A percentile compares a stretch with the other conserved stretches of the same genome.
These are phyloP conservation scores for Epichloe bromicola DNA, from an alignment of 2,329 filamentous ascomycete species.

Conservation along the genomic window DNA sequence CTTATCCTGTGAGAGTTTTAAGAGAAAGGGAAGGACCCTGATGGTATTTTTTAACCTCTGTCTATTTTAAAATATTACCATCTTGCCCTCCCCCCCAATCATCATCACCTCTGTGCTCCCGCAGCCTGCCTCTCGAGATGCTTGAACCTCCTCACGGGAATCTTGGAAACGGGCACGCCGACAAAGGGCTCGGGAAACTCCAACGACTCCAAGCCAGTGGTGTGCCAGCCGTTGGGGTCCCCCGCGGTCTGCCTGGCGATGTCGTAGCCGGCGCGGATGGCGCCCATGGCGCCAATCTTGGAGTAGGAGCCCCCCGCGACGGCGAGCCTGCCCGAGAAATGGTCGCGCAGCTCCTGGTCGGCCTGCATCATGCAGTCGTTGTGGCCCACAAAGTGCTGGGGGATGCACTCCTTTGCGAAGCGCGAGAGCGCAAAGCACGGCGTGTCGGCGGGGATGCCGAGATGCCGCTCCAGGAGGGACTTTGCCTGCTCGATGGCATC, in stretches of 20 bases:
- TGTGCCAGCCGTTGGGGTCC: slow-evolving; percentile 9
- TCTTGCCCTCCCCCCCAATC: not conserved
- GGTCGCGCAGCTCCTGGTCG: slow-evolving; percentile 37
- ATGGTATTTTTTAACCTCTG: not conserved
- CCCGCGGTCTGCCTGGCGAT: slow-evolving; percentile 12
- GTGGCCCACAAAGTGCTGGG: slow-evolving; percentile 81
- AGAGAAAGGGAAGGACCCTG: not conserved
- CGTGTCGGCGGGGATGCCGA: slow-evolving; percentile 49
- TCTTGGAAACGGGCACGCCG: slow-evolving; percentile 12
- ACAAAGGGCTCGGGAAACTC: slow-evolving; percentile 13
- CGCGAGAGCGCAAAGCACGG: slow-evolving; percentile 49
- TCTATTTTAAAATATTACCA: not conserved
- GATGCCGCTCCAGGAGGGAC: slow-evolving; percentile 56
- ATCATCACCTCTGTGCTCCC: not conserved
- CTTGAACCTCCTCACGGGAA: slow-evolving; percentile 15
- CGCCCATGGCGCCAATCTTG: slow-evolving; percentile 35
- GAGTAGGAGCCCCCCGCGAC: slow-evolving; percentile 47
- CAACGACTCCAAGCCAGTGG: slow-evolving; percentile 19
- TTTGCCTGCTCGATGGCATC: slow-evolving; percentile 59
- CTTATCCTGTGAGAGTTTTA: too few relatives aligned
- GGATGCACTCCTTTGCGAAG: slow-evolving; percentile 60
- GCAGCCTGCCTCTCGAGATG: not conserved
- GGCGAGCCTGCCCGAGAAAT: slow-evolving; percentile 50
- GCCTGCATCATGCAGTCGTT: slow-evolving; percentile 44
- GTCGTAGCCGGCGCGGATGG: slow-evolving; percentile 32